Percentiles rank a stretch among this genome's conserved stretches.
These are phyloP conservation scores for Alloteropsis semialata DNA, from an alignment of 176 grass and related monocot species.

Conservation along the genomic window DNA sequence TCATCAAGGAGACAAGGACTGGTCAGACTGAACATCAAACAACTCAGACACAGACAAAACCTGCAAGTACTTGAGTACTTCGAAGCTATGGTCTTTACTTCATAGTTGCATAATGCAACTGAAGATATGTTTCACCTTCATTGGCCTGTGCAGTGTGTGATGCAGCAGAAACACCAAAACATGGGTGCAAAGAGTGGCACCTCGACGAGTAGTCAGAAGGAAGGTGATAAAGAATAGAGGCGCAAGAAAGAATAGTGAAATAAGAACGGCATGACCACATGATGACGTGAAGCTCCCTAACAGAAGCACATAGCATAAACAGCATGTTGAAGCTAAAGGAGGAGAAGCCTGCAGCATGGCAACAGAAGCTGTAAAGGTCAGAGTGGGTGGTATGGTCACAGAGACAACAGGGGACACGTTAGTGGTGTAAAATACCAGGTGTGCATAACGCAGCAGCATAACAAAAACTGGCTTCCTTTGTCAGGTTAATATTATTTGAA, in stretches of 20 bases:
- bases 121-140: neutral
- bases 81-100: neutral
- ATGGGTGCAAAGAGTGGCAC: neutral
- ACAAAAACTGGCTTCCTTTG: neutral
- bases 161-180: neutral
- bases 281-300: neutral
- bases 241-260: neutral
- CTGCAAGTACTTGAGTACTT: conserved; percentile 7
- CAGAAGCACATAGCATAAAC: conserved; percentile 10
- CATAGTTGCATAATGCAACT: neutral
- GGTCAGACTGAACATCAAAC: conserved; percentile 13
- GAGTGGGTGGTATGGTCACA: neutral
- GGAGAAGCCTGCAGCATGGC: neutral
- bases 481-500: neutral
- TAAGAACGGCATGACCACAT: neutral
- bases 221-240: neutral
- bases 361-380: neutral
- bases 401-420: neutral
- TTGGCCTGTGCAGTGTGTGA: neutral
- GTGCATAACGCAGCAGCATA: neutral
- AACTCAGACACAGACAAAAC: neutral
- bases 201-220: neutral
- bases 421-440: neutral
- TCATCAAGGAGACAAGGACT: conserved; percentile 1
- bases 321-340: neutral